A percentile compares a stretch with the other conserved stretches of the same genome.
These are phyloP conservation scores for Pseudocercospora fuligena DNA, from an alignment of 2,329 filamentous ascomycete species.

Conservation along the genomic window DNA sequence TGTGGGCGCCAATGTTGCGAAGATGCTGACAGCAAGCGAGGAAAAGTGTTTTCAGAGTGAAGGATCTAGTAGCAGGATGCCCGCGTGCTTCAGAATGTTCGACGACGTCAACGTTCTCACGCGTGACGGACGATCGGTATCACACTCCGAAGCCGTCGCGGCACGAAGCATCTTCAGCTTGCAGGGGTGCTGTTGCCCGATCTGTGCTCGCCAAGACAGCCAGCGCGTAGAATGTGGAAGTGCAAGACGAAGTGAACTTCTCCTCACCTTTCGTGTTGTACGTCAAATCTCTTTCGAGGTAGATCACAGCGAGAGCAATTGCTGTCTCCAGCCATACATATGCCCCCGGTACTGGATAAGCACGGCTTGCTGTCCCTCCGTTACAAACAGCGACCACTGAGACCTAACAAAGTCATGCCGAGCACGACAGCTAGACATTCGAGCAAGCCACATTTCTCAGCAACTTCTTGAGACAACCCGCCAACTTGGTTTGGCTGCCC, in stretches of 20 bases:
- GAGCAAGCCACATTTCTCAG: not conserved
- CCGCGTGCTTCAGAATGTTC: slow-evolving; percentile 2
- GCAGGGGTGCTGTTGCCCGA: not conserved
- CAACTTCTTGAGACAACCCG: not conserved
- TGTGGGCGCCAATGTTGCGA: not conserved
- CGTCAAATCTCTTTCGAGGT: not conserved
- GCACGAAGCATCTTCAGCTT: not conserved
- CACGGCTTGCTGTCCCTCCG: not conserved
- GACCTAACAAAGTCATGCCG: not conserved
- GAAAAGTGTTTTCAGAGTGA: not conserved
- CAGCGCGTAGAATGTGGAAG: not conserved
- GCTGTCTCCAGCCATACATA: not conserved
- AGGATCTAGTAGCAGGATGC: not conserved
- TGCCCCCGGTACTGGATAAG: not conserved
- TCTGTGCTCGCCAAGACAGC: not conserved
- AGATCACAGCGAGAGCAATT: not conserved
- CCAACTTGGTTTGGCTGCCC: slow-evolving; percentile 6
- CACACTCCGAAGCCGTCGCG: slow-evolving; percentile 1
- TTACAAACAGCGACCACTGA: not conserved
- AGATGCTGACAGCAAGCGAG: not conserved
- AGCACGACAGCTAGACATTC: not conserved
- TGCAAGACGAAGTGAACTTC: no score
- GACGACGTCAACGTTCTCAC: not conserved
- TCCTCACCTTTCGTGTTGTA: not conserved
- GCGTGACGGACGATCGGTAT: slow-evolving; percentile 1